These are phyloP conservation scores for Cladosporium sphaerospermum DNA, from an alignment of 2,329 filamentous ascomycete species.

Conservation along the genomic window DNA sequence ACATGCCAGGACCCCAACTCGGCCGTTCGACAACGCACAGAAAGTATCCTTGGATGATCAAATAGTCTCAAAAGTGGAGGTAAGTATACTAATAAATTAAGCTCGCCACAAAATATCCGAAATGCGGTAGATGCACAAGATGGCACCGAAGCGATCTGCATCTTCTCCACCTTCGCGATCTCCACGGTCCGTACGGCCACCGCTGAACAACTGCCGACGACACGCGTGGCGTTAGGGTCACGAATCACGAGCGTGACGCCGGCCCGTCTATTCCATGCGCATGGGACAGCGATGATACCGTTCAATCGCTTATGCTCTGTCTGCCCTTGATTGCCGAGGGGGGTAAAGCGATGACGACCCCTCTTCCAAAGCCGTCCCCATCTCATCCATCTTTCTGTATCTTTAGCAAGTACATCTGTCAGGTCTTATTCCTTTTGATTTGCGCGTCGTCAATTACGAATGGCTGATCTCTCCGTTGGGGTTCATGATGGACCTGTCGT, in stretches of 20 bases:
- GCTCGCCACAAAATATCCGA: no score
- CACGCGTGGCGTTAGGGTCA: constrained; percentile 8
- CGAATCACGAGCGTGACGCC: background rate
- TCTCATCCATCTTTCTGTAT: background rate
- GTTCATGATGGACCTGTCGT: constrained; percentile 15
- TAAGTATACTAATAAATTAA: no score
- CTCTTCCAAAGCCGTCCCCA: background rate
- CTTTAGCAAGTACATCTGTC: no score
- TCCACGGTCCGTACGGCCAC: background rate
- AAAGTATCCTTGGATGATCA: no score
- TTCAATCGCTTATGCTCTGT: no score
- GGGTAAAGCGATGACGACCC: background rate
- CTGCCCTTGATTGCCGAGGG: background rate
- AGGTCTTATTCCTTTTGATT: no score
- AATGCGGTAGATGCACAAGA: no score
- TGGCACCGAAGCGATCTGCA: background rate
- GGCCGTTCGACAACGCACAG: no score
- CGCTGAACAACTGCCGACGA: constrained; percentile 5
- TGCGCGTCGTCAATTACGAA: constrained; percentile 1
- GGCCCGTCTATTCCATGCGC: background rate
- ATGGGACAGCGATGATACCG: background rate
- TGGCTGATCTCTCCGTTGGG: constrained; percentile 12
- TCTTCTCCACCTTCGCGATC: background rate
- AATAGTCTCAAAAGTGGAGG: no score
- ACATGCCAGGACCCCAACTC: no score